Conservation (phyloP, 2,329 filamentous ascomycete genomes). For the Stenocarpella maydis region DNA sequence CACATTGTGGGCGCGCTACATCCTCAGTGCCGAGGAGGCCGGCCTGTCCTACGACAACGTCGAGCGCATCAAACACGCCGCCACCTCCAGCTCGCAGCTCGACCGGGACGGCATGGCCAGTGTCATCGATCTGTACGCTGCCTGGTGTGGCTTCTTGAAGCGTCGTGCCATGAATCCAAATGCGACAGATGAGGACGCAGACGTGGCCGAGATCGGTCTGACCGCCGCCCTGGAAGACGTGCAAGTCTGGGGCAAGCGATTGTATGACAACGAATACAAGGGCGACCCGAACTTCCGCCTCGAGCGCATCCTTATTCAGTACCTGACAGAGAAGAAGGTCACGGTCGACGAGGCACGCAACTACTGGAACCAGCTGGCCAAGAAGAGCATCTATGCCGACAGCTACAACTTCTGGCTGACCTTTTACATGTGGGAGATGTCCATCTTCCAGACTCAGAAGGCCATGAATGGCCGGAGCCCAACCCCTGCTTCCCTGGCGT, state of each 20-base stretch:
- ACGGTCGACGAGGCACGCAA: slow-evolving; percentile 79
- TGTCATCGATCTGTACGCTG: slow-evolving; percentile 88
- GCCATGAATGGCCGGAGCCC: slow-evolving; percentile 60
- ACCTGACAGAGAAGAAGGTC: slow-evolving; percentile 83
- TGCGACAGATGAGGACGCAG: slow-evolving; percentile 81
- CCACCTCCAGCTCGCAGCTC: slow-evolving; percentile 84
- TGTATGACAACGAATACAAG: slow-evolving; percentile 78
- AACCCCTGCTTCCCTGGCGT: slow-evolving; percentile 50
- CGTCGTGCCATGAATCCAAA: slow-evolving; percentile 80
- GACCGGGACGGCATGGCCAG: slow-evolving; percentile 88
- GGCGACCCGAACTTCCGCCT: slow-evolving; percentile 91
- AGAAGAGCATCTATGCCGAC: slow-evolving; percentile 71
- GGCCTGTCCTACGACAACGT: slow-evolving; percentile 80
- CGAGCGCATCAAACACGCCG: slow-evolving; percentile 89
- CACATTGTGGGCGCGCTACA: slow-evolving; percentile 86
- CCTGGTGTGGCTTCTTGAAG: slow-evolving; percentile 94
- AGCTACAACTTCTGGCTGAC: slow-evolving; percentile 94
- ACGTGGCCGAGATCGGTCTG: slow-evolving; percentile 90
- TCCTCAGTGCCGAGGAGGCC: slow-evolving; percentile 84
- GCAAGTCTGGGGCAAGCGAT: slow-evolving; percentile 76
- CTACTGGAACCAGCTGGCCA: slow-evolving; percentile 76
- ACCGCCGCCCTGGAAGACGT: slow-evolving; percentile 87
- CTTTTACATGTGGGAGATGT: slow-evolving; percentile 93
- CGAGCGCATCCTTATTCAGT: slow-evolving; percentile 92
- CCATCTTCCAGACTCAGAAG: slow-evolving; percentile 59